Conservation (phyloP, 2,329 filamentous ascomycete species). For the Botrytis hyacinthi region DNA sequence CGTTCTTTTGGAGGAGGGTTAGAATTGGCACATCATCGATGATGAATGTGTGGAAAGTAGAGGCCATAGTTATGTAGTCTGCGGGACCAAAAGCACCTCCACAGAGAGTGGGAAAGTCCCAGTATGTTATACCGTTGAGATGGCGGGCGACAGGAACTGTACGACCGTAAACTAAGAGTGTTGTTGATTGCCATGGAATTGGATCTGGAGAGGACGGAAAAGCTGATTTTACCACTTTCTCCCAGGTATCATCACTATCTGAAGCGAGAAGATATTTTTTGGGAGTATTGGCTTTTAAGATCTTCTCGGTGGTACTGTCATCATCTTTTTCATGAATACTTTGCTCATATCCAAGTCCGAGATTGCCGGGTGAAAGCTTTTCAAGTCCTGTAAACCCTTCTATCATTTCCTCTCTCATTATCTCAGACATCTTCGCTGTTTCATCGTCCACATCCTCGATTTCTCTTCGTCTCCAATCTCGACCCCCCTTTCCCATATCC, state of each 20-base stretch:
- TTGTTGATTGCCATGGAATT: conserved; percentile 46
- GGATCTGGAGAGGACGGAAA: conserved; percentile 28
- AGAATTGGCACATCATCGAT: conserved; percentile 68
- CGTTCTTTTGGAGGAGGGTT: conserved; percentile 69
- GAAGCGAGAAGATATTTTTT: conserved; percentile 34
- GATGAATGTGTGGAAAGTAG: conserved; percentile 75
- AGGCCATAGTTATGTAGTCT: conserved; percentile 80
- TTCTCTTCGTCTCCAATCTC: conserved; percentile 67
- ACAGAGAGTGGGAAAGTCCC: conserved; percentile 69
- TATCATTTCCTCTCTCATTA: conserved; percentile 39
- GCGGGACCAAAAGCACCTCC: conserved; percentile 67
- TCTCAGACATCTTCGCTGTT: conserved; percentile 33
- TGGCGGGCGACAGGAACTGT: conserved; percentile 58
- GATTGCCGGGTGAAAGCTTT: conserved; percentile 15
- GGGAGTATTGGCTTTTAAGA: conserved; percentile 25
- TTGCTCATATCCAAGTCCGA: conserved; percentile 18
- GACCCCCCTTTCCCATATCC: conserved; percentile 70
- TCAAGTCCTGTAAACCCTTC: conserved; percentile 27
- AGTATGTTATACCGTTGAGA: conserved; percentile 56
- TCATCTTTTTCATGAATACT: conserved; percentile 1
- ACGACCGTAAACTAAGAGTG: conserved; percentile 61
- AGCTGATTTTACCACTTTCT: conserved; percentile 25
- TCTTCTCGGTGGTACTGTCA: conserved; percentile 19
- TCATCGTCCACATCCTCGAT: conserved; percentile 38
- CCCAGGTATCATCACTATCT: conserved; percentile 32